phyloP scores from a whole-genome alignment of 805 yeast genomes.

The Candida multigemmis region DNA sequence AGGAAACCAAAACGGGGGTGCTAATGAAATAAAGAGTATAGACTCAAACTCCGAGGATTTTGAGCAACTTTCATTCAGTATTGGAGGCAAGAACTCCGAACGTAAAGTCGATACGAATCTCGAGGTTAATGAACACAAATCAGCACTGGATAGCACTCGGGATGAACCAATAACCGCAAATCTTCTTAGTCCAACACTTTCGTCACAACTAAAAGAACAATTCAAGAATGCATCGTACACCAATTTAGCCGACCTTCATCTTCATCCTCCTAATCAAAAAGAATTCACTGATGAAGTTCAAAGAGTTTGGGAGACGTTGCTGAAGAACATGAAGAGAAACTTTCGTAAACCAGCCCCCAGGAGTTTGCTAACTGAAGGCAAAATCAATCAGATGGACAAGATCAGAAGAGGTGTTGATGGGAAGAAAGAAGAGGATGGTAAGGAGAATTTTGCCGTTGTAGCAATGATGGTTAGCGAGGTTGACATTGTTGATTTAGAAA shows the following conservation, averaged over 20 bases:
- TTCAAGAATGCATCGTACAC: slow-evolving; percentile 16
- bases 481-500: slow-evolving; percentile 56
- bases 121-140: not conserved
- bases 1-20: slow-evolving; percentile 8
- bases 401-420: slow-evolving; percentile 82
- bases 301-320: slow-evolving; percentile 55
- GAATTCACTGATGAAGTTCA: slow-evolving; percentile 64
- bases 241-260: slow-evolving; percentile 16
- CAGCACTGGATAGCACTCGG: not conserved
- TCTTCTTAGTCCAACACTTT: slow-evolving; percentile 2
- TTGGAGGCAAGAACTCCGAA: no score
- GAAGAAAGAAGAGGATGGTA: slow-evolving; percentile 49
- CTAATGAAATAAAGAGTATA: slow-evolving; percentile 2
- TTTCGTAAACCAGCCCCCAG: slow-evolving; percentile 73
- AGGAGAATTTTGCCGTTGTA: slow-evolving; percentile 60
- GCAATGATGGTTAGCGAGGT: slow-evolving; percentile 63
- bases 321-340: slow-evolving; percentile 51
- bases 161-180: not conserved
- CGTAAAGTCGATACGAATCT: not conserved
- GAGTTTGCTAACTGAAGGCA: slow-evolving; percentile 44
- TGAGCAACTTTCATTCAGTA: no score
- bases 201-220: slow-evolving; percentile 1
- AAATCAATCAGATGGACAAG: slow-evolving; percentile 53
- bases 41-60: no score
- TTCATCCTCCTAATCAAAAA: slow-evolving; percentile 39